Percentiles rank a stretch among this genome's conserved stretches.
These are phyloP conservation scores for Backusella australiensis DNA, from an alignment of 192 early-diverging fungal species.

Conservation along the genomic window DNA sequence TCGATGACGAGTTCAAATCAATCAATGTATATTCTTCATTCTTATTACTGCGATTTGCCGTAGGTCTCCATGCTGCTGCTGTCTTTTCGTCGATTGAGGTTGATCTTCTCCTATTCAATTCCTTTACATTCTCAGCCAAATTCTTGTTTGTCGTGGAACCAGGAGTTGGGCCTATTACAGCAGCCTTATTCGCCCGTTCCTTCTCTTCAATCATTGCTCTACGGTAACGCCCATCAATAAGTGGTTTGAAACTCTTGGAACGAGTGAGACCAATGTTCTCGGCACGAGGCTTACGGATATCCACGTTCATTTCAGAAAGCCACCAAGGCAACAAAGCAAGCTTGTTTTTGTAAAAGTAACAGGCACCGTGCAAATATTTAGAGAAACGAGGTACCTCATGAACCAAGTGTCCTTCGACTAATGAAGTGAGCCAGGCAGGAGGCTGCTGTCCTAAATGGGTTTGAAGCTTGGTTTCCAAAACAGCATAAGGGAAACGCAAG, in stretches of 20 bases:
- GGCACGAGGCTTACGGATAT: constrained; percentile 45
- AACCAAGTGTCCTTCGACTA: constrained; percentile 71
- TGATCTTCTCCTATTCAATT: constrained; percentile 11
- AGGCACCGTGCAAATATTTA: constrained; percentile 81
- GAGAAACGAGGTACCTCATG: constrained; percentile 82
- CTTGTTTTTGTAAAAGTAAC: constrained; percentile 25
- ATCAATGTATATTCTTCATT: not conserved
- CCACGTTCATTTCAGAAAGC: constrained; percentile 48
- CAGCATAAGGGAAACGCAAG: constrained; percentile 90
- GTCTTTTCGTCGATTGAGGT: constrained; percentile 10
- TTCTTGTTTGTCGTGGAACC: not conserved
- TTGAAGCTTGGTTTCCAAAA: constrained; percentile 88
- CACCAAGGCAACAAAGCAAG: constrained; percentile 36
- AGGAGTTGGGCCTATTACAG: constrained; percentile 3
- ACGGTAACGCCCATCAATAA: constrained; percentile 36
- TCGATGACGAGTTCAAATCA: not conserved
- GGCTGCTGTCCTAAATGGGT: constrained; percentile 61
- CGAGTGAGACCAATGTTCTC: constrained; percentile 33
- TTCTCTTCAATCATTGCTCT: constrained; percentile 38
- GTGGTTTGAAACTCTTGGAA: constrained; percentile 35
- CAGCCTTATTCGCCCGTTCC: not conserved
- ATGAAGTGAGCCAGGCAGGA: constrained; percentile 77
- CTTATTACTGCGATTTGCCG: not conserved
- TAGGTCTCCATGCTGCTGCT: constrained; percentile 1
- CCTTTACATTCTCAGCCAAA: not conserved